Evolutionary conservation across 1,284 basidiomycete species (phyloP), one percentile per base, ranked within the genome.

Genomic region (Boletus sp.): DNA sequence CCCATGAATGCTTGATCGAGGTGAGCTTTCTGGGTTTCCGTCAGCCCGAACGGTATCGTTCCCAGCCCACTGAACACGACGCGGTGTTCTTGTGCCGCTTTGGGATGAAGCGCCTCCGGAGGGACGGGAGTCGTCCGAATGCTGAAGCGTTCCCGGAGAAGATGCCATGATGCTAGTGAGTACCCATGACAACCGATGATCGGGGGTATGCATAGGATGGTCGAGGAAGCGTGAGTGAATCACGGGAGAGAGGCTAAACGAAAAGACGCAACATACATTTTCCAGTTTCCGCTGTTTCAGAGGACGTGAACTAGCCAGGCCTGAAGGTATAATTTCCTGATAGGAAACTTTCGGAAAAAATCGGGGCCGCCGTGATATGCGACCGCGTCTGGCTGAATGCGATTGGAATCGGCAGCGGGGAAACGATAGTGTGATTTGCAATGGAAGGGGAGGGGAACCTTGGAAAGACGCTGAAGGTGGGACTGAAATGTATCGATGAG

Each of bases 21-120:
- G 51, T 6, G 50, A 58, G 20, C 34, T 12, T 3, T 45, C 51
- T 19, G 33, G 12, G 5, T 39, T 26, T 2, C 27, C 29, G 17
- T 41, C 48, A 4, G 17, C 16, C 13, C 26, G 49, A 30, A 44
- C 38, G 13, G 34, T 29, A 19, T 49, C 51, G 2, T 33, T 44
- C 2, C 33, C 40, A 13, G 62, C 63, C 73, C 72, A 72, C 46
- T 74, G 72, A 2, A 74, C 70, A 40, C 68, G 71, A 36, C 70
- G 63, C 0, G 71, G 69, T 4, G 70, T 71, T 52, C 68, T 68
- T 17, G 52, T 52, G 9, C 66, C 65, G 14, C 40, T 46, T 2
- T 56, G 50, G 9, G 59, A 39, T 19, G 58, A 52, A 3, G 53
- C 57, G 23, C 57, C 60, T n/a, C 56, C 56, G 8, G 62, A 57